Conservation (phyloP, 441 rosid species). For the Corymbia calophylla region DNA sequence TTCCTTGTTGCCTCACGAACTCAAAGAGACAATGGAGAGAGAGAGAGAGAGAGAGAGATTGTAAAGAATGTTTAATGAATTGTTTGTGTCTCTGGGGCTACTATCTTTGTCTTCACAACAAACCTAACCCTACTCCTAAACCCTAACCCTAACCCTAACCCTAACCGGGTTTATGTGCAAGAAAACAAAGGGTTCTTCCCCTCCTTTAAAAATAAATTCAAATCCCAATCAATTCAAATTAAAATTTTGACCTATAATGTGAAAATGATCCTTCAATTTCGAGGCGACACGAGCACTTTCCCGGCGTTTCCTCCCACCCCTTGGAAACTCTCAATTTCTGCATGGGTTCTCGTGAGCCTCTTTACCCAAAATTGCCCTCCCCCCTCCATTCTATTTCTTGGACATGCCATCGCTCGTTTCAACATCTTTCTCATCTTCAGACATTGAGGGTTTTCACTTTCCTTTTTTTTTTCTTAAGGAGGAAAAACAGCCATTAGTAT, state of each 20-base stretch:
- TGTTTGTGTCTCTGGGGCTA: not conserved
- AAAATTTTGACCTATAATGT: not conserved
- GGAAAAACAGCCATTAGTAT: not conserved
- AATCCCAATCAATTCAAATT: not conserved
- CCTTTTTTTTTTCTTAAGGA: not conserved
- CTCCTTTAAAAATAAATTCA: not conserved
- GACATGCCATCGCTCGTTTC: not conserved
- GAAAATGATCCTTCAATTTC: not conserved
- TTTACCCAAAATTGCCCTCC: not conserved
- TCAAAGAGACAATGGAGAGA: not conserved
- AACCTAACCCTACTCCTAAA: not conserved
- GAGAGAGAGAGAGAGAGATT: not conserved
- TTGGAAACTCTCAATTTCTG: slow-evolving; percentile 6
- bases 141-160: not conserved
- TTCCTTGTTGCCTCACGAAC: not conserved
- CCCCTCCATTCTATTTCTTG: not conserved
- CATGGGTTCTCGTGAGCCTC: slow-evolving; percentile 3
- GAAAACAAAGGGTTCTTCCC: not conserved
- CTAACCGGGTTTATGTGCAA: not conserved
- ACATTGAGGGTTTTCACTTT: not conserved
- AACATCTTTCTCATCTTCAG: not conserved
- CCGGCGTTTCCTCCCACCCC: slow-evolving; percentile 21
- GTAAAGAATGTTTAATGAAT: not conserved
- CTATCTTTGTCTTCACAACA: not conserved
- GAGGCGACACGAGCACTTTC: slow-evolving; percentile 25